Evolutionary conservation across 306 rosid species (phyloP), one percentile per base, ranked within the genome.

Genomic region (Nissolia schottii): DNA sequence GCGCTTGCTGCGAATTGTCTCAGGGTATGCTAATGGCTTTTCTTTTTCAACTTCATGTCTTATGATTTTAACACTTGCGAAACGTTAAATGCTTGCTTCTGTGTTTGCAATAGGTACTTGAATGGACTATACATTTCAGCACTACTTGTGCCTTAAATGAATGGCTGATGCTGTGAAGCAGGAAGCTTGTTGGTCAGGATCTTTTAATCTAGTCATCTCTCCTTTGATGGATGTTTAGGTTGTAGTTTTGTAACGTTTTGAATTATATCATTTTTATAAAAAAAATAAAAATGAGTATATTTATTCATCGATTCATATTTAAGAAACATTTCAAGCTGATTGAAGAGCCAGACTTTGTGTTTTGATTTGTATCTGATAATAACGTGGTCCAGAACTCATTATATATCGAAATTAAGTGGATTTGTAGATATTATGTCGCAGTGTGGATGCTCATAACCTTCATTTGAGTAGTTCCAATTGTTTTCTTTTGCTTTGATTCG

Each of bases 1-100:
- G 90, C 63, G 81, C 88, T 63, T 83, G 76, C 60, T 83, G 90
- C 63, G 88, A 88, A 68, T 66, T 88, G 82, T 88, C 90, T 65
- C 88, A 83, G 85, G 90, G 93, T 83, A 79, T n/a, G n/a, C n/a
- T n/a, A n/a, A n/a, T n/a, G n/a, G n/a, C 77, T 65, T 56, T 71
- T 3, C 20, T 14, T 11, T 41, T 5, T 45, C 6, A 43, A 2
- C 1, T 14, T 6, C 16, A 43, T 14, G n/a, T 43, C 50, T 43
- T 15, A 6, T 43, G 50, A 43, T 43, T 43, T n/a, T 15, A 13
- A 5, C 50, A 13, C 50, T 43, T 43, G 50, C 50, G 5, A 34
- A 43, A 5, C n/a, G 50, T 43, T 43, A 37, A 2, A 37, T 37
- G 43, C 76, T 63, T 54, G 12, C 9, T 71, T 48, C 18, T 31